These are phyloP conservation scores for Aspergillus avenaceus DNA, from an alignment of 495 filamentous ascomycete genomes.

Conservation along the genomic window DNA sequence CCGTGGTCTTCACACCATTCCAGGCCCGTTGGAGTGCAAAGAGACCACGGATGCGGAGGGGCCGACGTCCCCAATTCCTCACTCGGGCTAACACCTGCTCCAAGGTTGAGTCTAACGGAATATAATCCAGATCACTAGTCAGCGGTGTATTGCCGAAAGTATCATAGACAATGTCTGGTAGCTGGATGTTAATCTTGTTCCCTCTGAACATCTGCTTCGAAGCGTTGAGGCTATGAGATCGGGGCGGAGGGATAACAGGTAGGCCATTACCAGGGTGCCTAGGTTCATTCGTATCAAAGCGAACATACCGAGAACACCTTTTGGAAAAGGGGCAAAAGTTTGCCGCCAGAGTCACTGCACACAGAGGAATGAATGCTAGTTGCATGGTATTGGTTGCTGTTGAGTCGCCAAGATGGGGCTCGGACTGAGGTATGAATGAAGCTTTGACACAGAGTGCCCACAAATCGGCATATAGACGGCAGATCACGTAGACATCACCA, in stretches of 20 bases:
- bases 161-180: slow-evolving; percentile 13
- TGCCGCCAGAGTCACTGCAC: slow-evolving; percentile 27
- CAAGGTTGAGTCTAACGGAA: slow-evolving; percentile 20
- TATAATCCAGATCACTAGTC: slow-evolving; percentile 13
- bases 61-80: slow-evolving; percentile 3
- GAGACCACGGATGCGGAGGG: slow-evolving; percentile 1
- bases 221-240: slow-evolving; percentile 21
- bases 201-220: slow-evolving; percentile 18
- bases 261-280: slow-evolving; percentile 24
- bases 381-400: neutral
- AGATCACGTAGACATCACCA: slow-evolving; percentile 27
- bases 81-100: slow-evolving; percentile 15
- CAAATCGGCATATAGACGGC: slow-evolving; percentile 26
- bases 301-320: slow-evolving; percentile 11
- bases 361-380: slow-evolving; percentile 29
- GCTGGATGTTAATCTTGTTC: slow-evolving; percentile 6
- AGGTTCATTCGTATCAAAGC: neutral
- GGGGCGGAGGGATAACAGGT: slow-evolving; percentile 22
- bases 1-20: neutral
- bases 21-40: slow-evolving; percentile 8
- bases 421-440: slow-evolving; percentile 7
- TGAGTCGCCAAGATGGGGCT: neutral
- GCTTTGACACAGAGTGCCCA: slow-evolving; percentile 30
- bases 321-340: slow-evolving; percentile 24
- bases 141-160: slow-evolving; percentile 7